Percentiles rank a stretch among this genome's conserved stretches.
Conservation (phyloP, 2,329 filamentous ascomycete genomes). For the Chaetomium olivaceum region DNA sequence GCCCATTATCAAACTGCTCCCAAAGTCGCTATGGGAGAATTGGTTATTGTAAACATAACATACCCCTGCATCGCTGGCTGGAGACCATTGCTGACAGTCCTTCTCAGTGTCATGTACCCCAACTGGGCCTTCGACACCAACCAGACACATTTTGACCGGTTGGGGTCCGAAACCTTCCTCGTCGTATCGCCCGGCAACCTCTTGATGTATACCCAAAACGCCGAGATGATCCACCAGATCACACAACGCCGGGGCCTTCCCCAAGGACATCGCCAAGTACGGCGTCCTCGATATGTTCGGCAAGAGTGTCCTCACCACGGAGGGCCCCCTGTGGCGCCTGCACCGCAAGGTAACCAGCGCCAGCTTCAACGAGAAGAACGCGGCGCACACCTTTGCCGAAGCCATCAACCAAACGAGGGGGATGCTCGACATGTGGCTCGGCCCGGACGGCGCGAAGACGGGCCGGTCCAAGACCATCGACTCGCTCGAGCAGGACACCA, state of each 20-base stretch:
- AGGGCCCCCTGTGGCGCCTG: slow-evolving; percentile 68
- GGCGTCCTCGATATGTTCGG: slow-evolving; percentile 65
- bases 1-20: slow-evolving; percentile 56
- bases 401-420: slow-evolving; percentile 62
- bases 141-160: slow-evolving; percentile 57
- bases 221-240: slow-evolving; percentile 67
- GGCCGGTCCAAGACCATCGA: slow-evolving; percentile 52
- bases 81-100: slow-evolving; percentile 1
- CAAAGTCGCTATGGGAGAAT: slow-evolving; percentile 54
- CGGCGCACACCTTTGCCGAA: slow-evolving; percentile 63
- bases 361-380: slow-evolving; percentile 76
- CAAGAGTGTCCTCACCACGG: slow-evolving; percentile 69
- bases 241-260: slow-evolving; percentile 68
- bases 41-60: slow-evolving; percentile 58
- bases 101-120: slow-evolving; percentile 52
- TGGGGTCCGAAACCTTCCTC: slow-evolving; percentile 63
- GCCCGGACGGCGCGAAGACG: slow-evolving; percentile 40
- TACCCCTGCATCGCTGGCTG: not conserved
- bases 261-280: slow-evolving; percentile 65
- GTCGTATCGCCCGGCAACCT: slow-evolving; percentile 59
- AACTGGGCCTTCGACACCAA: slow-evolving; percentile 61
- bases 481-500: slow-evolving; percentile 63
- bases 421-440: slow-evolving; percentile 61
- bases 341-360: slow-evolving; percentile 72
- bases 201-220: slow-evolving; percentile 59